Evolutionary conservation across 225 moss, liverwort and hornwort genomes (phyloP), one percentile per base, ranked within the genome.

Genomic region (Sphagnum contortum): DNA sequence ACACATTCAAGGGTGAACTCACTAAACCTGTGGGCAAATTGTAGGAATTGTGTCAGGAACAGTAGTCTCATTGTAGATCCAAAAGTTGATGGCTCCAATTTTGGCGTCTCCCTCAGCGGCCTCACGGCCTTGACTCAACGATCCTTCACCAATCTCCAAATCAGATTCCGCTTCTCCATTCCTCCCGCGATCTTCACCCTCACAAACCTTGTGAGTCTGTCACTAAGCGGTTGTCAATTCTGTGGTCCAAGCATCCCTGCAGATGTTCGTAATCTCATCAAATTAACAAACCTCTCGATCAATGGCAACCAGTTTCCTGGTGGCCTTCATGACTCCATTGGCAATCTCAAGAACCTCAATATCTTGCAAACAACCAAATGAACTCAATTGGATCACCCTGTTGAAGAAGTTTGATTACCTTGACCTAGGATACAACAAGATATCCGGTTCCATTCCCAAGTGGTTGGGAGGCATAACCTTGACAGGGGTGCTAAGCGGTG

Each of bases 401-500:
- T 48, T 63, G 48, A 63, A 48, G 63, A 63, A 63, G 8, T 13
- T 63, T 0, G 48, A 48, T 6, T 3, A 0, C 3, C 6, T 63
- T 13, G 5, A 9, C 5, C 50, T 49, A 10, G 3, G 3, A 2
- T 1, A 63, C 49, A 63, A 63, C 49, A 45, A 3, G 48, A 8
- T 63, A 10, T 10, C 45, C 3, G 63, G 63, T 3, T 11, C 49
- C 48, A 63, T 63, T 63, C 12, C 49, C 63, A 63, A 63, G 63
- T 63, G 63, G 11, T 5, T 63, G 4, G 63, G 63, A 7, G 48
- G 48, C 3, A 3, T 63, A 48, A 48, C 63, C 2, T 4, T 48
- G 47, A 13, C 63, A 7, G 66, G 29, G 29, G 29, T 29, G 29
- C 29, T 55, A 44, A 65, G 0, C 71, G 75, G 74, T 50, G 46